Evolutionary conservation across 1,284 basidiomycete species (phyloP), one percentile per base, ranked within the genome.

Genomic region (Farysia itapuensis): DNA sequence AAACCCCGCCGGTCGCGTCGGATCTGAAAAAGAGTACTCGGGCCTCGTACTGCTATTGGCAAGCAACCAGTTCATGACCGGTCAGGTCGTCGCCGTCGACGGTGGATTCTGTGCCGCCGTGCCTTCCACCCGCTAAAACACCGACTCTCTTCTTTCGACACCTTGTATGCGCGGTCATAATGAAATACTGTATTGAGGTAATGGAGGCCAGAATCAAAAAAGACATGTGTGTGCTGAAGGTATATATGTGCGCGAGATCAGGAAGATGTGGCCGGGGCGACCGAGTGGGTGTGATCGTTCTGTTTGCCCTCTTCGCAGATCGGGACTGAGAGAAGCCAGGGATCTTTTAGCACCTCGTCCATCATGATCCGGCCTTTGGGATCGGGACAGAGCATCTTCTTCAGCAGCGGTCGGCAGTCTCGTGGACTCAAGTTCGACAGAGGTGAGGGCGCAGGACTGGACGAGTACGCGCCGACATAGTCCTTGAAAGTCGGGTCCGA

Each of bases 351-450:
- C 37, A 89, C 84, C 39, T 93, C 89, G 61, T 97, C 93, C 65
- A 94, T 88, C 39, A 84, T 80, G 64, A 81, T 82, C 19, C 94
- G 82, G 32, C 81, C 79, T 79, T 89, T 88, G 14, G 93, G 91
- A 74, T 96, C 88, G 1, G 94, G 94, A 72, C 95, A 90, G 37
- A 98, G 83, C 93, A 98, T 98, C 81, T 86, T 86, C 70, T 93
- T 86, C 56, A 98, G 83, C 57, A 97, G 78, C 28, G 84, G 82
- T 22, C 94, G 81, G 65, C 91, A 95, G 47, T 88, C 87, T 38
- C 90, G 82, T 4, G 94, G 92, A 39, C 84, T 86, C 49, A 97
- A 81, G 74, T 96, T 94, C 77, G 86, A 88, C 72, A 98, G 46
- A 2, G 78, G 79, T 63, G 77, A 76, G 82, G 78, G 61, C 49